Percentiles rank a stretch among this genome's conserved stretches.
These are phyloP conservation scores for Biscogniauxia marginata DNA, from an alignment of 2,329 filamentous ascomycete genomes.

Conservation along the genomic window DNA sequence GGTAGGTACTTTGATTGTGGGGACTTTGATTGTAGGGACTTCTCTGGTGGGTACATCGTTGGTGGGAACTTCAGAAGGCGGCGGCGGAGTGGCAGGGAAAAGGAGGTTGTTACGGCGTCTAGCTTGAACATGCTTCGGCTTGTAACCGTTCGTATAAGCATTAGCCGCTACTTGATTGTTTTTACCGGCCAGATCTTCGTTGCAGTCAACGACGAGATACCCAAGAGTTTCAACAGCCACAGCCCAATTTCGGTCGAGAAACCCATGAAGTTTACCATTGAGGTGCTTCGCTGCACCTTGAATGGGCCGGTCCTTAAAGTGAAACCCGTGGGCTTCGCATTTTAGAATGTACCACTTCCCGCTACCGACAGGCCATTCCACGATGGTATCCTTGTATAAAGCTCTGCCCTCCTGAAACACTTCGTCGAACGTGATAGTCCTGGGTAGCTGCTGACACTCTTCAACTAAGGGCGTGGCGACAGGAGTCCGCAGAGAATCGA, in stretches of 20 bases:
- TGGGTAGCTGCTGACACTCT: constrained; percentile 1
- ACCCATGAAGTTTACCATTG: constrained; percentile 30
- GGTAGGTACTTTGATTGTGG: too few relatives aligned
- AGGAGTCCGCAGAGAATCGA: constrained; percentile 11
- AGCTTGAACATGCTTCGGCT: constrained; percentile 25
- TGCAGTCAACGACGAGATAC: constrained; percentile 35
- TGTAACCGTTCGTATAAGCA: constrained; percentile 33
- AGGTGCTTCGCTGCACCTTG: constrained; percentile 40
- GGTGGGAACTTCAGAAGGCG: too few relatives aligned
- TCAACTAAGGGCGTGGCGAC: constrained; percentile 4
- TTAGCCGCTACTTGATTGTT: constrained; percentile 36
- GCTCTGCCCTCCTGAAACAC: constrained; percentile 36
- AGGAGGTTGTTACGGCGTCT: constrained; percentile 10
- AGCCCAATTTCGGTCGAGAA: constrained; percentile 28
- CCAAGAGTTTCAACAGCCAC: constrained; percentile 35
- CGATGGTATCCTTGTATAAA: constrained; percentile 31
- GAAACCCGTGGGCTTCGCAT: constrained; percentile 38
- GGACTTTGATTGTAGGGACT: too few relatives aligned
- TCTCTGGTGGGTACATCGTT: too few relatives aligned
- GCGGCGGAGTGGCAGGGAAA: too few relatives aligned
- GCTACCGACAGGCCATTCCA: constrained; percentile 29
- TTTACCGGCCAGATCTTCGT: constrained; percentile 21
- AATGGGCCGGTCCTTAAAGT: constrained; percentile 36
- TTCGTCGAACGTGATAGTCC: constrained; percentile 36
- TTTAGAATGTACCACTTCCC: constrained; percentile 38